These are phyloP conservation scores for Penicillium cosmopolitanum DNA, from an alignment of 495 filamentous ascomycete genomes.

Conservation along the genomic window DNA sequence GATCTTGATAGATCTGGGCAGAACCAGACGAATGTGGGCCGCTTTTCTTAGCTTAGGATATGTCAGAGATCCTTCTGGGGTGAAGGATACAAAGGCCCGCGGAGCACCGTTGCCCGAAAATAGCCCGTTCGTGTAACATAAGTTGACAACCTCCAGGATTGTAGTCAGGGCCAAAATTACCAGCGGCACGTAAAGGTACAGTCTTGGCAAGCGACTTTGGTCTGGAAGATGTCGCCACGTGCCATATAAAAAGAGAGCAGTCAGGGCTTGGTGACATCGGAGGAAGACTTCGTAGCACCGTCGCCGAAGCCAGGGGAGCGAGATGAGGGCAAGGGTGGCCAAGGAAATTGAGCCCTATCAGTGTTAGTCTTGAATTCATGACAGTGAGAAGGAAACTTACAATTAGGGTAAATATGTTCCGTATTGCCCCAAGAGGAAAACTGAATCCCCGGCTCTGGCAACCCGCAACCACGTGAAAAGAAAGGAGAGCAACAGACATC, in stretches of 20 bases:
- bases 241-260: neutral
- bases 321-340: neutral
- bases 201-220: neutral
- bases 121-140: conserved; percentile 31
- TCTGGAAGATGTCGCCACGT: neutral
- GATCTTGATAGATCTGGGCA: conserved; percentile 29
- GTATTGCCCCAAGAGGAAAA: neutral
- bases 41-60: neutral
- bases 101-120: conserved; percentile 22
- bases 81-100: conserved; percentile 24
- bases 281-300: neutral
- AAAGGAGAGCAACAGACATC: conserved; percentile 24
- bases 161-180: neutral
- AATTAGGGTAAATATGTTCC: conserved; percentile 1
- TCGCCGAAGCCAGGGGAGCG: neutral
- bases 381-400: neutral
- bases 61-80: conserved; percentile 1
- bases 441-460: neutral
- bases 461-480: conserved; percentile 14
- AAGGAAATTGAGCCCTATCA: neutral
- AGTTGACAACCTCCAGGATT: neutral
- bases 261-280: neutral
- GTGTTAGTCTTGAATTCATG: neutral
- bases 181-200: neutral
- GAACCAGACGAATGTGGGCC: conserved; percentile 25